phyloP scores from a whole-genome alignment of 2,329 filamentous ascomycete species.

The Trichoderma sp. region DNA sequence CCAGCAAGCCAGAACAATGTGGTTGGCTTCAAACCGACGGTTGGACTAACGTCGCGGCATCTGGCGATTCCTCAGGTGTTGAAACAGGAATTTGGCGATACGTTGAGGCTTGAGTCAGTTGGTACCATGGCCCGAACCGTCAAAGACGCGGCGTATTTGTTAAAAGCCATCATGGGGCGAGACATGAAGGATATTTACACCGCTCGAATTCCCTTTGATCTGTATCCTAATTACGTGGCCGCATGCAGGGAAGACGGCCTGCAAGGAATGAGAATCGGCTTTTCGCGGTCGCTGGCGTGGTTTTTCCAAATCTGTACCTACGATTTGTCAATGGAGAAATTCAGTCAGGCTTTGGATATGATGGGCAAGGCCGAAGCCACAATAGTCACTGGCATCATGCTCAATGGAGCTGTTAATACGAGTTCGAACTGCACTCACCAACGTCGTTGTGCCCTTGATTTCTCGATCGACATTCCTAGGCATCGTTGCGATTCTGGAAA shows the following conservation, averaged over 20 bases:
- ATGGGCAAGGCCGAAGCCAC: slow-evolving; percentile 58
- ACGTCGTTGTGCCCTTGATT: slow-evolving; percentile 54
- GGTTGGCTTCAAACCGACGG: slow-evolving; percentile 70
- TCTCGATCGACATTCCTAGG: slow-evolving; percentile 54
- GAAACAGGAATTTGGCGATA: slow-evolving; percentile 68
- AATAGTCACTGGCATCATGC: slow-evolving; percentile 61
- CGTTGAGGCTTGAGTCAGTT: slow-evolving; percentile 64
- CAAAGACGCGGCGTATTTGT: slow-evolving; percentile 64
- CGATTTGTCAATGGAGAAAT: slow-evolving; percentile 37
- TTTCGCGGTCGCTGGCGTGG: slow-evolving; percentile 64
- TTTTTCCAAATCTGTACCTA: slow-evolving; percentile 44
- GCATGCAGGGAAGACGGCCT: slow-evolving; percentile 60
- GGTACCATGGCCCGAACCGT: slow-evolving; percentile 69
- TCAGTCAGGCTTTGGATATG: slow-evolving; percentile 57
- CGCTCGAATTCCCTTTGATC: slow-evolving; percentile 53
- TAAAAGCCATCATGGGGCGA: slow-evolving; percentile 65
- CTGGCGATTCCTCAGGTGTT: slow-evolving; percentile 68
- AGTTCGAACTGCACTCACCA: slow-evolving; percentile 6
- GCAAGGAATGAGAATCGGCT: slow-evolving; percentile 63
- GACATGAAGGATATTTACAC: slow-evolving; percentile 68
- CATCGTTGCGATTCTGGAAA: slow-evolving; percentile 60
- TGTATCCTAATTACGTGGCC: slow-evolving; percentile 62
- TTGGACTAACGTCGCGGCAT: slow-evolving; percentile 65
- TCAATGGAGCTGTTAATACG: slow-evolving; percentile 32
- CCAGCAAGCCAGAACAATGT: slow-evolving; percentile 60